Base-by-base conservation (phyloP, 2,329 filamentous ascomycete genomes). In the Pleomassaria siparia region DNA sequence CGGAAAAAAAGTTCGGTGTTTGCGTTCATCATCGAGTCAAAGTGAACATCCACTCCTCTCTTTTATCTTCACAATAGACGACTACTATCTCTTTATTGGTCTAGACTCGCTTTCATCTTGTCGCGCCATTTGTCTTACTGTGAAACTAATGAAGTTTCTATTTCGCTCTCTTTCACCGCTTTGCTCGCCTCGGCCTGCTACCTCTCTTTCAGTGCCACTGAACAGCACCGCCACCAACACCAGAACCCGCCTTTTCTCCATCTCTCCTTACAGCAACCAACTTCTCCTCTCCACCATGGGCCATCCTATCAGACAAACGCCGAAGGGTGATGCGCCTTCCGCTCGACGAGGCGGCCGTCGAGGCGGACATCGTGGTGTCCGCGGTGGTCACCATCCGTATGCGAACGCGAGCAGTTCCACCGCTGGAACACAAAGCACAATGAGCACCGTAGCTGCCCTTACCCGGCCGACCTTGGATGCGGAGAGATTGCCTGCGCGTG, bases 81-180 rank as follows among this genome's bases (percentile, higher is more conserved):
- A 24, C 13, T 37, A 20, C 35, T 37, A n/a, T n/a, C n/a, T 20
- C 18, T 37, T n/a, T 15, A 3, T 11, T 15, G 20, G 24, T 22
- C 15, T 4, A 37, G 20, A 12, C 9, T 36, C 21, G 15, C 18
- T 16, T 8, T 20, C 16, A 20, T 3, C 9, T 21, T 36, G 16
- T 36, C 6, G 18, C 13, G n/a, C 30, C 6, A 21, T 36, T 37
- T 20, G 35, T 37, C 35, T 22, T 37, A 37, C 24, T 22, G 35
- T 22, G 24, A 10, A 37, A 37, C 35, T 37, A 37, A 37, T 37
- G 35, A 11, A 22, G 18, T 37, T 24, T 37, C 18, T 37, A 20
- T 22, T 37, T 37, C 35, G 35, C 35, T 6, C 35, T 13, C n/a
- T 37, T 24, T 22, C 35, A 37, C 35, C 35, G 35, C 35, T 37